These are phyloP conservation scores for Aspergillus carbonarius DNA, from an alignment of 2,329 filamentous ascomycete genomes.

Conservation along the genomic window DNA sequence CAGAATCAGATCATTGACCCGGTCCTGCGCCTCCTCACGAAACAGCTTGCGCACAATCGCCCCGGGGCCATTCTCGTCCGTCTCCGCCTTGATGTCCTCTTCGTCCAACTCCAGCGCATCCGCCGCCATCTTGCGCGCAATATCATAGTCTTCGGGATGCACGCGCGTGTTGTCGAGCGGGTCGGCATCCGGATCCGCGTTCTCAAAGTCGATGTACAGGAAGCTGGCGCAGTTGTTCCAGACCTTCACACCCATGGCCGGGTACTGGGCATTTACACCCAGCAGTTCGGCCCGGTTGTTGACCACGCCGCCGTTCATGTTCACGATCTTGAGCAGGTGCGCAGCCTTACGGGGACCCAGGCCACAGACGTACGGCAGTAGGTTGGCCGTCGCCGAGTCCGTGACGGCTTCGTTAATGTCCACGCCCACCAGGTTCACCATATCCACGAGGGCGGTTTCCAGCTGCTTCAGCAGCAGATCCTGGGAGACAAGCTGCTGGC, in stretches of 20 bases:
- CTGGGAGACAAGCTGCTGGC: constrained; percentile 82
- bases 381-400: constrained; percentile 77
- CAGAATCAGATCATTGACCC: constrained; percentile 91
- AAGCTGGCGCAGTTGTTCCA: constrained; percentile 98
- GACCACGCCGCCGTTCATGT: constrained; percentile 83
- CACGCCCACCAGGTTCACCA: constrained; percentile 94
- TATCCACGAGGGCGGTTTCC: constrained; percentile 97
- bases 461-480: constrained; percentile 84
- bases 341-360: constrained; percentile 89
- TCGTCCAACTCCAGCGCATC: constrained; percentile 96
- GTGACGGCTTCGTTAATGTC: constrained; percentile 89
- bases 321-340: constrained; percentile 82
- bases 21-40: constrained; percentile 87
- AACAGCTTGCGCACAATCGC: constrained; percentile 95
- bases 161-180: constrained; percentile 96
- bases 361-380: constrained; percentile 87
- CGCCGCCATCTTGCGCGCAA: constrained; percentile 96
- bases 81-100: constrained; percentile 94
- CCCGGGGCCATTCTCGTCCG: constrained; percentile 82
- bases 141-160: constrained; percentile 96
- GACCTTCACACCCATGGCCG: constrained; percentile 82
- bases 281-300: constrained; percentile 83
- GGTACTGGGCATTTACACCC: constrained; percentile 78
- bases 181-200: constrained; percentile 77
- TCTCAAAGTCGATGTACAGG: constrained; percentile 83